Base-by-base conservation (phyloP, 2,329 filamentous ascomycete genomes). In the Dichotomopilus funicola region DNA sequence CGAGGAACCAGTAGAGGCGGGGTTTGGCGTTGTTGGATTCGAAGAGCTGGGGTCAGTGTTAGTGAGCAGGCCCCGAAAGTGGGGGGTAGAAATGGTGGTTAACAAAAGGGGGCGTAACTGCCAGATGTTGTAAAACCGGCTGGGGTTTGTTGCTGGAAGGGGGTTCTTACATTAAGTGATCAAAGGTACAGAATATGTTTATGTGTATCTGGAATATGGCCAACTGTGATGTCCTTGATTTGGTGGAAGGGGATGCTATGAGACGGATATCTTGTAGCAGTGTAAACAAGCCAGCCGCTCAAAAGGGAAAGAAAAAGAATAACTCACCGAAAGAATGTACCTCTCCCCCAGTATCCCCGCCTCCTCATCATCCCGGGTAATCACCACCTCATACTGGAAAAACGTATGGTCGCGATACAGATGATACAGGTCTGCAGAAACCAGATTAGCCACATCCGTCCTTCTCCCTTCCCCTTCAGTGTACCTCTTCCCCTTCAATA, bases 1-100 rank as follows among this genome's bases (percentile, higher is more conserved):
- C 77, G 6, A 79, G 79, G 46, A 82, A 80, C 61, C 77, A 79
- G 70, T 89, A 91, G 0, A 80, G 76, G 56, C 72, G 74, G 0
- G 85, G 85, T 11, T 71, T 70, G 9, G 76, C 72, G 57, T 81
- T 58, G 58, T 81, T 56, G 5, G 84, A 86, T 67, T 89, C 82
- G 71, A 83, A 88, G 50, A 91, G 75, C 85, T 90, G 9, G 41
- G 6, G 45, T 36, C 35, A 50, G 37, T 9, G 37, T 38, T 38
- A 38, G 37, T 27, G 19, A 27, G 19, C 19, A 27, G 19, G 19
- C 19, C 19, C 19, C 19, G 19, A 27, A 27, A 27, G 19, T 27
- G 19, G 19, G 19, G 19, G 19, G 19, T 27, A 27, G 19, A 27
- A 27, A 27, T 27, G 19, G 19, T 27, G 19, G 19, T 27, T 27